Conservation (phyloP, 2,329 filamentous ascomycete genomes). For the Talaromyces piceae region DNA sequence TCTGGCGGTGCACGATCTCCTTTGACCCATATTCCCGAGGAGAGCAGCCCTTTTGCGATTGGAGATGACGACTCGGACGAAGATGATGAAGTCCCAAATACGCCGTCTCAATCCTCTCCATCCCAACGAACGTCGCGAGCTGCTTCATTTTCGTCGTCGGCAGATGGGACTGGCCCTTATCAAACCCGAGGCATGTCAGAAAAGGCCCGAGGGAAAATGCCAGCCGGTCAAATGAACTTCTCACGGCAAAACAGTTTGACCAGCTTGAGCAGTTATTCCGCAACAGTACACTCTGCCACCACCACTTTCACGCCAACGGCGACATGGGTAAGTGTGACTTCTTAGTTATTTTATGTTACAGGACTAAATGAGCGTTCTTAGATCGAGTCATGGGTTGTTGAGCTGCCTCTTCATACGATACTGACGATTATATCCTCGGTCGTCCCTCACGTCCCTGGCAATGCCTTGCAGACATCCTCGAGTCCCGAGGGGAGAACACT, state of each 20-base stretch:
- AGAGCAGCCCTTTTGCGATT: conserved; percentile 78
- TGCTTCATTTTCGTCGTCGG: conserved; percentile 59
- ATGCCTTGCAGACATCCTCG: conserved; percentile 36
- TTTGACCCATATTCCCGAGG: conserved; percentile 64
- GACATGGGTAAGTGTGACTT: conserved; percentile 53
- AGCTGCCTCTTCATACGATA: conserved; percentile 80
- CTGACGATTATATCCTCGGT: conserved; percentile 64
- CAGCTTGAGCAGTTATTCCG: conserved; percentile 62
- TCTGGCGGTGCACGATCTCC: conserved; percentile 49
- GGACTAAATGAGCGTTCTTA: conserved; percentile 22
- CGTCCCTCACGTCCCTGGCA: conserved; percentile 42
- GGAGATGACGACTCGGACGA: conserved; percentile 67
- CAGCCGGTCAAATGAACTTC: conserved; percentile 71
- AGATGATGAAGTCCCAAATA: conserved; percentile 46
- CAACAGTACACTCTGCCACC: conserved; percentile 47
- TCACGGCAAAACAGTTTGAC: conserved; percentile 85
- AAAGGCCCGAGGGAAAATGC: conserved; percentile 94
- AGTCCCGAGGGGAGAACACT: conserved; percentile 35
- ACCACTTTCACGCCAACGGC: conserved; percentile 67
- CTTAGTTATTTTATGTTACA: background rate
- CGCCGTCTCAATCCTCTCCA: conserved; percentile 50
- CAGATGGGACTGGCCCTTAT: conserved; percentile 71
- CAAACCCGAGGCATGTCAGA: conserved; percentile 92
- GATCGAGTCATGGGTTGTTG: conserved; percentile 92
- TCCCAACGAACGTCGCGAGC: conserved; percentile 52